phyloP scores from a whole-genome alignment of 192 early-diverging fungal species.

The Lunasporangiospora selenospora region DNA sequence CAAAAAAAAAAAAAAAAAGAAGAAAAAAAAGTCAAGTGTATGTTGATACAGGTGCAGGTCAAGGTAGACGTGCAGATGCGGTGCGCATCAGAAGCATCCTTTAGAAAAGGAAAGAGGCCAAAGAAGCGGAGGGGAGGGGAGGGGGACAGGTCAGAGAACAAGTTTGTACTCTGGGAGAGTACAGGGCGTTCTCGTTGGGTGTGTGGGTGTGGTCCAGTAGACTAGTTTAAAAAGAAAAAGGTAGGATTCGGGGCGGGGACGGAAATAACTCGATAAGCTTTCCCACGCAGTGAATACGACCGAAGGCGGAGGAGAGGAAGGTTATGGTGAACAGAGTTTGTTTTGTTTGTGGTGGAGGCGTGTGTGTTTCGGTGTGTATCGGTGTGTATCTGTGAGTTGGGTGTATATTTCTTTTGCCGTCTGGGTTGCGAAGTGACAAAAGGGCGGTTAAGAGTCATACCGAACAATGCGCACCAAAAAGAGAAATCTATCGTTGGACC shows the following conservation, averaged over 20 bases:
- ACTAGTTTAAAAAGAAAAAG: neutral
- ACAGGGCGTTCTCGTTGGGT: no score
- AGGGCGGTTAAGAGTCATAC: no score
- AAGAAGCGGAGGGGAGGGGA: neutral
- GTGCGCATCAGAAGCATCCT: neutral
- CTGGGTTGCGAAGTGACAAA: constrained; percentile 23
- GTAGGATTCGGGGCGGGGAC: no score
- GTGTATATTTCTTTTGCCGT: no score
- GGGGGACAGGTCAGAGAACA: constrained; percentile 1
- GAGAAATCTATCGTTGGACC: constrained; percentile 31
- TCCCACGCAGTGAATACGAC: constrained; percentile 1
- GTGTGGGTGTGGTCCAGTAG: no score
- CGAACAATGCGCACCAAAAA: no score
- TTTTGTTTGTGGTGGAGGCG: no score
- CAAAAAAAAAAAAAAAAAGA: constrained; percentile 28
- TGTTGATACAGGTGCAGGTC: constrained; percentile 18
- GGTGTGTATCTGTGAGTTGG: no score
- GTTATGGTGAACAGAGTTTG: constrained; percentile 7
- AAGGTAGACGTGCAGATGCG: neutral
- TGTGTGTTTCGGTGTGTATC: no score
- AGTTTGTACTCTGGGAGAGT: no score
- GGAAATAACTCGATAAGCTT: neutral
- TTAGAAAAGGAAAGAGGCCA: neutral
- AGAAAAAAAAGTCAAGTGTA: constrained; percentile 27
- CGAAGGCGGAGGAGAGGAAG: neutral